A percentile compares a stretch with the other conserved stretches of the same genome.
phyloP scores from a whole-genome alignment of 2,329 filamentous ascomycete species.

The Nothomitra cinnamomea region DNA sequence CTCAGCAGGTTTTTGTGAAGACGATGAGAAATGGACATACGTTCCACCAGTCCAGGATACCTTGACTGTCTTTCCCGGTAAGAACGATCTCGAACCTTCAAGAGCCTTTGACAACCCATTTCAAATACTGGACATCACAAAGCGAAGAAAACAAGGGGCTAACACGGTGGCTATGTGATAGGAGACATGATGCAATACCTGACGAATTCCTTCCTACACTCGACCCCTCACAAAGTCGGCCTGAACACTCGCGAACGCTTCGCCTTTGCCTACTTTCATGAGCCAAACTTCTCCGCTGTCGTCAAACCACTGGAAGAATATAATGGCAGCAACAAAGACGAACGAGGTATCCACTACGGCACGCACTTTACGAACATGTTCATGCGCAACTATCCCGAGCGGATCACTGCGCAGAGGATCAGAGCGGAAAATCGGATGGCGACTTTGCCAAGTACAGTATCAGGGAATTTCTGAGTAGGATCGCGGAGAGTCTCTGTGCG shows the following conservation, averaged over 20 bases:
- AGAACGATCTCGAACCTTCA: too few species aligned
- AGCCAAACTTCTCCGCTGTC: constrained; percentile 31
- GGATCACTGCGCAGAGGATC: constrained; percentile 25
- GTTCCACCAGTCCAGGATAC: constrained; percentile 27
- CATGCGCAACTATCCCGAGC: constrained; percentile 31
- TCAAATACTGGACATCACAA: too few species aligned
- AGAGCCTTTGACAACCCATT: too few species aligned
- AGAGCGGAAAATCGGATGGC: constrained; percentile 8
- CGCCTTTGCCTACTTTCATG: constrained; percentile 34
- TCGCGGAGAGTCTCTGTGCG: too few species aligned
- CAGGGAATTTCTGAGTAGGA: too few species aligned
- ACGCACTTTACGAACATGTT: constrained; percentile 36
- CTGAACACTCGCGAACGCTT: constrained; percentile 31
- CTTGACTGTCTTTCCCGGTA: constrained; percentile 34
- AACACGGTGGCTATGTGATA: constrained; percentile 12
- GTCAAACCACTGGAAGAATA: constrained; percentile 27
- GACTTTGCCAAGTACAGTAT: neutral
- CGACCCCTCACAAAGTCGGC: constrained; percentile 34
- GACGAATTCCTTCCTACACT: constrained; percentile 28
- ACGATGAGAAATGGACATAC: constrained; percentile 31
- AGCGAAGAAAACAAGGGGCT: too few species aligned
- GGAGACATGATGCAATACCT: constrained; percentile 36
- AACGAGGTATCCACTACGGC: constrained; percentile 32
- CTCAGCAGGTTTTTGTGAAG: constrained; percentile 27
- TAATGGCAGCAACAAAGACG: neutral